phyloP scores from a whole-genome alignment of 345 rosid species.

The Gossypium longicalyx region DNA sequence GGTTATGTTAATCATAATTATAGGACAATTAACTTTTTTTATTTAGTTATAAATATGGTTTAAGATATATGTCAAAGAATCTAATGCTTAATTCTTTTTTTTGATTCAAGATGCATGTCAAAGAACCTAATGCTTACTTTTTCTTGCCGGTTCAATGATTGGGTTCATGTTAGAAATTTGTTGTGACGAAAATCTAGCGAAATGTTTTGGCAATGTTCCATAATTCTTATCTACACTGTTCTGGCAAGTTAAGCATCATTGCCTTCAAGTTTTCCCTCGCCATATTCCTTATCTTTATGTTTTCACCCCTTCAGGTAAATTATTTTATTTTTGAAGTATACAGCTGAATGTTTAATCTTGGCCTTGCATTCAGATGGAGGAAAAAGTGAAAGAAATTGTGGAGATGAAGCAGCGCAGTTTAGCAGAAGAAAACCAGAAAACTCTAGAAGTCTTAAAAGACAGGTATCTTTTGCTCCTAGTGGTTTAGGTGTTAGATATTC shows the following conservation, averaged over 20 bases:
- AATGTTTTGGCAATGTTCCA: not conserved
- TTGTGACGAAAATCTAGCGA: not conserved
- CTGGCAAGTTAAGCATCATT: not conserved
- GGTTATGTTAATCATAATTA: not conserved
- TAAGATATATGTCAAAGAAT: not conserved
- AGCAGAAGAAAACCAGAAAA: constrained; percentile 98
- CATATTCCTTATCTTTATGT: not conserved
- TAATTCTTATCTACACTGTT: not conserved
- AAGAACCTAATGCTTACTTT: not conserved
- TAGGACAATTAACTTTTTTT: constrained; percentile 1
- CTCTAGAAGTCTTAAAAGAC: constrained; percentile 82
- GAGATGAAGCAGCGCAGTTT: constrained; percentile 94
- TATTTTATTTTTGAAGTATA: not conserved
- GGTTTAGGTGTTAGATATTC: constrained; percentile 5
- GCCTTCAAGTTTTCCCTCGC: not conserved
- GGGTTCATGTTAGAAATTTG: not conserved
- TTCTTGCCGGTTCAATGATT: not conserved
- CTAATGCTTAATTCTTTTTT: not conserved
- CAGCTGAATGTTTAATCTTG: not conserved
- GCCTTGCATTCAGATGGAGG: constrained; percentile 74
- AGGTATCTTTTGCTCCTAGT: constrained; percentile 39
- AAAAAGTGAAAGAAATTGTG: constrained; percentile 95
- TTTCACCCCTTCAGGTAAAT: not conserved
- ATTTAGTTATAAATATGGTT: not conserved
- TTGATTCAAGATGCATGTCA: not conserved